These are phyloP conservation scores for Dictyostelium capitatum DNA, from an alignment of 78 protist species.

Conservation along the genomic window DNA sequence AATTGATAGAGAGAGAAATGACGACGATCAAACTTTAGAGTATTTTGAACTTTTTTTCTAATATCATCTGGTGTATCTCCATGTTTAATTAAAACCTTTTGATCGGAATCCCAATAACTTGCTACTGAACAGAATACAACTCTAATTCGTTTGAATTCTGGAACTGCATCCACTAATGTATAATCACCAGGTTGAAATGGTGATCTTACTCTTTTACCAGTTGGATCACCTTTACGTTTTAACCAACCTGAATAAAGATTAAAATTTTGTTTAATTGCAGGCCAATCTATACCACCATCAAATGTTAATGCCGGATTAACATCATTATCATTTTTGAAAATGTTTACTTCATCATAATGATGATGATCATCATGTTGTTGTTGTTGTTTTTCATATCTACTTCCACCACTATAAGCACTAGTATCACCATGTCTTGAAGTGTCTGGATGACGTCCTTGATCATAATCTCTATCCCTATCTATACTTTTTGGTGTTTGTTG, in stretches of 20 bases:
- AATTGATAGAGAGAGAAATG: slow-evolving; percentile 12
- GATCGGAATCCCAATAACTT: neutral
- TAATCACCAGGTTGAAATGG: slow-evolving; percentile 10
- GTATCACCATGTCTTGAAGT: neutral
- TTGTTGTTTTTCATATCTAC: neutral
- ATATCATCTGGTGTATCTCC: neutral
- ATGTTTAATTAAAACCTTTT: neutral
- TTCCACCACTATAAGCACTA: neutral
- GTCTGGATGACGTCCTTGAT: neutral
- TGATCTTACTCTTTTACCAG: neutral
- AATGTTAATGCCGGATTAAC: neutral
- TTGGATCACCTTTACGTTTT: neutral
- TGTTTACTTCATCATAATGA: neutral
- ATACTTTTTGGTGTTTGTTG: neutral
- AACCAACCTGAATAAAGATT: slow-evolving; percentile 1
- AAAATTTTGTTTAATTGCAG: neutral
- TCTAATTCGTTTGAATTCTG: slow-evolving; percentile 5
- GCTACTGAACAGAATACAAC: neutral
- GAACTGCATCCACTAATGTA: neutral
- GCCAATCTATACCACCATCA: neutral
- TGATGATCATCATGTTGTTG: neutral
- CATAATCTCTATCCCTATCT: neutral
- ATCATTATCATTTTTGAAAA: neutral
- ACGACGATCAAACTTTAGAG: slow-evolving; percentile 41
- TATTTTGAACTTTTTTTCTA: neutral